phyloP scores from a whole-genome alignment of 23 red algal genomes.

The Rhodosorus marinus region DNA sequence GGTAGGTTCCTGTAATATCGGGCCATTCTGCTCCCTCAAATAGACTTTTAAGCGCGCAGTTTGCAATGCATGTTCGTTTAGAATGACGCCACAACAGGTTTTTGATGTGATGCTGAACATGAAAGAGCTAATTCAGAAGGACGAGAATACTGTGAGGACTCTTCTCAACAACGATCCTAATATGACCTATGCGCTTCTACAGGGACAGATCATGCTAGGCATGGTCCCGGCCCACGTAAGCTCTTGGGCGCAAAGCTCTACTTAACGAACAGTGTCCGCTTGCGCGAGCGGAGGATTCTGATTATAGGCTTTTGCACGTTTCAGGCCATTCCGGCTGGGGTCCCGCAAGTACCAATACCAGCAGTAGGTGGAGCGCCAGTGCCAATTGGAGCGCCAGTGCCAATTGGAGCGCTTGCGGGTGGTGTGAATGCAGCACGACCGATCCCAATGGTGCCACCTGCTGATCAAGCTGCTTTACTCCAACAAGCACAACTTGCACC shows the following conservation, averaged over 20 bases:
- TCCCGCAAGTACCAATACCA: background rate
- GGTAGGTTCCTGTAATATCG: background rate
- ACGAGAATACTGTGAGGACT: conserved; percentile 49
- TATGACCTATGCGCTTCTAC: conserved; percentile 38
- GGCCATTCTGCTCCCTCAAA: background rate
- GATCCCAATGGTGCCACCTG: conserved; percentile 5
- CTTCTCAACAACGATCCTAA: conserved; percentile 38
- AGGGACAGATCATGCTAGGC: background rate
- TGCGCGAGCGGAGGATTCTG: conserved; percentile 1
- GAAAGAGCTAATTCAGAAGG: conserved; percentile 32
- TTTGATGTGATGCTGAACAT: conserved; percentile 65
- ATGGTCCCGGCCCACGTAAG: background rate
- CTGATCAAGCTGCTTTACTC: background rate
- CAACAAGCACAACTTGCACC: background rate
- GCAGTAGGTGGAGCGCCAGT: background rate
- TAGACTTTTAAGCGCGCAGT: background rate
- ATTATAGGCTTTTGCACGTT: background rate
- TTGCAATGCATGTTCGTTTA: conserved; percentile 11
- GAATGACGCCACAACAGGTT: conserved; percentile 36
- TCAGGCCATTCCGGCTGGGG: background rate
- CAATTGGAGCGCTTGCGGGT: conserved; percentile 2
- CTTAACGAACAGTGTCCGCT: background rate
- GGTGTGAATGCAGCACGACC: background rate
- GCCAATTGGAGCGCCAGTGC: conserved; percentile 4
- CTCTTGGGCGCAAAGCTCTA: conserved; percentile 7